Evolutionary conservation across 768 basidiomycete genomes (phyloP).

Genomic region (Termitomyces bulborhizus): DNA sequence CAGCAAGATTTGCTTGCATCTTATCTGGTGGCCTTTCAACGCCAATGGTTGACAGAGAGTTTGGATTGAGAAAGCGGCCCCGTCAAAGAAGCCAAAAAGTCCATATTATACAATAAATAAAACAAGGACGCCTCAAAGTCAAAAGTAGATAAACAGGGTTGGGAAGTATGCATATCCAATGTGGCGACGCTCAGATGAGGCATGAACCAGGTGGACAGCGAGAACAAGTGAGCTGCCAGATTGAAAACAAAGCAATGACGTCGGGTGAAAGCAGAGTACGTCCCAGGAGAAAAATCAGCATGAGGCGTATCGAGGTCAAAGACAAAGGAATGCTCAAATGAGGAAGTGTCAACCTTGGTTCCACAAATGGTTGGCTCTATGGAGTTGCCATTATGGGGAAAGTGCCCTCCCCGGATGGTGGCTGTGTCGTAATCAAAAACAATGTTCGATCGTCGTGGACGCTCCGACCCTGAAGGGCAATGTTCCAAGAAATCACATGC

Average conservation of each 20-base stretch:
- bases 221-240: constrained; percentile 19
- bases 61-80: constrained; percentile 11
- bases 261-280: not conserved
- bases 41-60: constrained; percentile 6
- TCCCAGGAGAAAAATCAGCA: not conserved
- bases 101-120: constrained; percentile 21
- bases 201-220: constrained; percentile 6
- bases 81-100: not conserved
- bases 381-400: constrained; percentile 15
- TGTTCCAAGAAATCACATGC: not conserved
- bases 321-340: constrained; percentile 23
- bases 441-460: not conserved
- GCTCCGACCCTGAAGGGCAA: not conserved
- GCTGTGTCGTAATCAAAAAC: constrained; percentile 6
- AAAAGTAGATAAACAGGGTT: constrained; percentile 2
- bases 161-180: constrained; percentile 1
- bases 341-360: constrained; percentile 14
- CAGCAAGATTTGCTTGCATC: constrained; percentile 32
- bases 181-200: constrained; percentile 7
- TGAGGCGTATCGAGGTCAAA: not conserved
- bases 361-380: constrained; percentile 18
- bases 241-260: constrained; percentile 22
- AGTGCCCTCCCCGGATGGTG: not conserved
- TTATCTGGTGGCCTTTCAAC: constrained; percentile 2
- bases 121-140: constrained; percentile 19